phyloP scores from a whole-genome alignment of 192 early-diverging fungal genomes.

The Chytriomyces confervae region DNA sequence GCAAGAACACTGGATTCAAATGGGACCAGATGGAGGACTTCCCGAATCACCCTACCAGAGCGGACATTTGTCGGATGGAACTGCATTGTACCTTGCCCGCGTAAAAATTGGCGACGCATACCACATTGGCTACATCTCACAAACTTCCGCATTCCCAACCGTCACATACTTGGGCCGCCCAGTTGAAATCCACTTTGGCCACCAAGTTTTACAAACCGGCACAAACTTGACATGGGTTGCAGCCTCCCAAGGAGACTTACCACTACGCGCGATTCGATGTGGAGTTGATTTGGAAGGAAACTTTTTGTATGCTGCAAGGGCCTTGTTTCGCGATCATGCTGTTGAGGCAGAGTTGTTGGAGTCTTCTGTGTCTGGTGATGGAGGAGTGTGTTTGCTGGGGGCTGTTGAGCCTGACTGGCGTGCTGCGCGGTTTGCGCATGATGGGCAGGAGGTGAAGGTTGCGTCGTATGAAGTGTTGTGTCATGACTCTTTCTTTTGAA shows the following conservation, averaged over 20 bases:
- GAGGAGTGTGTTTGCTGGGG: background rate
- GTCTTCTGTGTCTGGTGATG: background rate
- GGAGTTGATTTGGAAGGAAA: constrained; percentile 18
- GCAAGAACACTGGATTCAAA: constrained; percentile 8
- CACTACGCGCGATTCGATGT: background rate
- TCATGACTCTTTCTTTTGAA: background rate
- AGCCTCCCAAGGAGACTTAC: background rate
- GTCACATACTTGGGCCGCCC: background rate
- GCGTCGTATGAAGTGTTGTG: constrained; percentile 5
- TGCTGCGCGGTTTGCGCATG: background rate
- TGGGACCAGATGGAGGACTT: background rate
- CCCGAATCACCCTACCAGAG: background rate
- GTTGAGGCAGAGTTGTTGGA: background rate
- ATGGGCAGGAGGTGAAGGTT: constrained; percentile 15
- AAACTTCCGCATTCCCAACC: background rate
- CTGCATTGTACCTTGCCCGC: constrained; percentile 10
- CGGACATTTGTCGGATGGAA: background rate
- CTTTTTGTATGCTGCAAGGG: constrained; percentile 1
- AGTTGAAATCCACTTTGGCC: constrained; percentile 8
- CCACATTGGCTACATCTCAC: constrained; percentile 1
- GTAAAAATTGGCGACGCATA: constrained; percentile 4
- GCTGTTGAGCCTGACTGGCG: background rate
- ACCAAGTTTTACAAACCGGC: constrained; percentile 1
- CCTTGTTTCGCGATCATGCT: background rate
- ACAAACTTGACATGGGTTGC: background rate